Conservation (phyloP, 1,284 basidiomycete genomes). For the Anthracocystis panici-leucophaei region DNA sequence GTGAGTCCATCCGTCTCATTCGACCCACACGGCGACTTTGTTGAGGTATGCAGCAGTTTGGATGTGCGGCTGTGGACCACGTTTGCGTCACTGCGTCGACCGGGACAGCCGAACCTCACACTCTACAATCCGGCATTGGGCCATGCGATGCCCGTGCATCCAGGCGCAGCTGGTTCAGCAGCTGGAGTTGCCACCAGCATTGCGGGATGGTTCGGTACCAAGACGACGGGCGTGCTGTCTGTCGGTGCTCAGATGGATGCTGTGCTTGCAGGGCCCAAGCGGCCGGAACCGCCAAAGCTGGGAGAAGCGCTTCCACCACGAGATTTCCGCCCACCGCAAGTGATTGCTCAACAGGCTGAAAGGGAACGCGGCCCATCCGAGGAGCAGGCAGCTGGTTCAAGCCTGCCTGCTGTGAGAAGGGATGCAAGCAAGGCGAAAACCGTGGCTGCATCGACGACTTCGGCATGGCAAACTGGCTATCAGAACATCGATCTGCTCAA, state of each 20-base stretch:
- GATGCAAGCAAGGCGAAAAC: conserved; percentile 40
- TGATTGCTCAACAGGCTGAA: conserved; percentile 1
- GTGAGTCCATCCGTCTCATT: conserved; percentile 36
- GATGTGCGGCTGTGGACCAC: conserved; percentile 65
- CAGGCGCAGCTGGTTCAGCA: conserved; percentile 52
- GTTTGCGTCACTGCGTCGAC: conserved; percentile 55
- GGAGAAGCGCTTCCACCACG: conserved; percentile 33
- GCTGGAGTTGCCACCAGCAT: conserved; percentile 58
- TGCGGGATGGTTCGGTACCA: conserved; percentile 57
- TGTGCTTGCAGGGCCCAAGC: conserved; percentile 52
- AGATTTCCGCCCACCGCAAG: conserved; percentile 24
- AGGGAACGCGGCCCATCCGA: conserved; percentile 1
- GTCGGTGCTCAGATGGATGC: conserved; percentile 54
- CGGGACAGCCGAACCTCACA: conserved; percentile 53
- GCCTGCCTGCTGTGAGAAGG: conserved; percentile 16
- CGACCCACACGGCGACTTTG: conserved; percentile 58
- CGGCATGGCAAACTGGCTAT: conserved; percentile 31
- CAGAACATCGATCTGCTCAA: conserved; percentile 54
- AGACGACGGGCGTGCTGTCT: conserved; percentile 50
- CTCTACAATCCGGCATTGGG: conserved; percentile 32
- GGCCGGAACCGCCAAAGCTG: conserved; percentile 49
- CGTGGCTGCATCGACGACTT: conserved; percentile 35
- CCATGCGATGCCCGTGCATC: conserved; percentile 52
- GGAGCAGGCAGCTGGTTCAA: conserved; percentile 8
- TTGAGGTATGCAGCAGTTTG: conserved; percentile 59